These are phyloP conservation scores for Endoconidiophora laricicola DNA, from an alignment of 2,329 filamentous ascomycete species.

Conservation along the genomic window DNA sequence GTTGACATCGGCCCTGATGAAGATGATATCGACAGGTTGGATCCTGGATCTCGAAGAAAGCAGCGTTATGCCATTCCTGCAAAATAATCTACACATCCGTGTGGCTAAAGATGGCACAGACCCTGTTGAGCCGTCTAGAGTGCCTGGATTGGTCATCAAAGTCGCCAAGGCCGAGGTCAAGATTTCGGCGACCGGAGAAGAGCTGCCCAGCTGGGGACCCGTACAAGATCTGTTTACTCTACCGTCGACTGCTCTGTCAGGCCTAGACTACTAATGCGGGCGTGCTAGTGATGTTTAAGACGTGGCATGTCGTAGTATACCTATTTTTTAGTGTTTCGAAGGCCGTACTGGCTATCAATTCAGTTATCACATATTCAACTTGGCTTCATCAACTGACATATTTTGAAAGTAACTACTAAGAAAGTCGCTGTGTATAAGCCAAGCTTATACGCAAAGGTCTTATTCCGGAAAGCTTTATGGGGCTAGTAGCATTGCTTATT, in stretches of 20 bases:
- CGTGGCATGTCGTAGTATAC: too few species aligned
- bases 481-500: not conserved
- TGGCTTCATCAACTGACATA: not conserved
- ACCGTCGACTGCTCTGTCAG: not conserved
- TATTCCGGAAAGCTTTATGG: not conserved
- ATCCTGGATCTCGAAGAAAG: slow-evolving; percentile 23
- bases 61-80: slow-evolving; percentile 27
- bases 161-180: slow-evolving; percentile 24
- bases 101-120: slow-evolving; percentile 19
- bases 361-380: not conserved
- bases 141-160: slow-evolving; percentile 22
- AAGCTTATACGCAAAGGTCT: not conserved
- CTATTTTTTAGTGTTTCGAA: too few species aligned
- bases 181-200: slow-evolving; percentile 19
- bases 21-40: slow-evolving; percentile 22
- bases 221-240: slow-evolving; percentile 14
- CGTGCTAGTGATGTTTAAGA: not conserved
- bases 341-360: not conserved
- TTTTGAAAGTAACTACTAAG: not conserved
- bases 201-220: slow-evolving; percentile 24
- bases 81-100: slow-evolving; percentile 21
- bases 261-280: not conserved
- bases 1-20: slow-evolving; percentile 31
- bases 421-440: not conserved
- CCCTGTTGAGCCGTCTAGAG: slow-evolving; percentile 16